These are phyloP conservation scores for Salvia miltiorrhiza DNA, from an alignment of 257 asterid species.

Conservation along the genomic window DNA sequence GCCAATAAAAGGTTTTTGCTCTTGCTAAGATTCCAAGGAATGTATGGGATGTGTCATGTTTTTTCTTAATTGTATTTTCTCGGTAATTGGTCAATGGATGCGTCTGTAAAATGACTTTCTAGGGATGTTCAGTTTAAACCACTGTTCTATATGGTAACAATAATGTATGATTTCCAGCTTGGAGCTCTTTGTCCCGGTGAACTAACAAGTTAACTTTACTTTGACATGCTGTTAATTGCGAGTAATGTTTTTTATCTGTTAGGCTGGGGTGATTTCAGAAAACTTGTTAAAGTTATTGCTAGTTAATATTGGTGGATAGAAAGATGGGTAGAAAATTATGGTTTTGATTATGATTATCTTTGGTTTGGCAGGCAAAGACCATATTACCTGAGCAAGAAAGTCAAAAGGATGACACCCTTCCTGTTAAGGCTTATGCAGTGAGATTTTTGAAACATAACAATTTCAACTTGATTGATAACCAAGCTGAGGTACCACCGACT, in stretches of 20 bases:
- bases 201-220: conserved; percentile 1
- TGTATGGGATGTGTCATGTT: not conserved
- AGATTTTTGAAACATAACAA: conserved; percentile 57
- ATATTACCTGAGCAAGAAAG: conserved; percentile 38
- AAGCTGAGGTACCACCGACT: conserved; percentile 52
- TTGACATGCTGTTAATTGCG: not conserved
- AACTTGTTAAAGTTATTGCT: conserved; percentile 5
- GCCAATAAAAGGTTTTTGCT: conserved; percentile 5
- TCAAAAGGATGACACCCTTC: conserved; percentile 35
- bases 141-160: not conserved
- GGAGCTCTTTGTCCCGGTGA: conserved; percentile 6
- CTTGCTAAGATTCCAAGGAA: conserved; percentile 5
- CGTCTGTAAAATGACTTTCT: not conserved
- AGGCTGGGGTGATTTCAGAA: not conserved
- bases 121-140: not conserved
- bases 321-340: not conserved
- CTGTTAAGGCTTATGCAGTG: conserved; percentile 65
- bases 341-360: conserved; percentile 3
- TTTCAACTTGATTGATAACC: conserved; percentile 32
- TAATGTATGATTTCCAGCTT: not conserved
- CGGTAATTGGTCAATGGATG: not conserved
- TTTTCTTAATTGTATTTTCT: not conserved
- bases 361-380: conserved; percentile 51
- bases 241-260: not conserved
- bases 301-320: conserved; percentile 5